Evolutionary conservation across 2,329 filamentous ascomycete species (phyloP).

Genomic region (Fusarium musae): DNA sequence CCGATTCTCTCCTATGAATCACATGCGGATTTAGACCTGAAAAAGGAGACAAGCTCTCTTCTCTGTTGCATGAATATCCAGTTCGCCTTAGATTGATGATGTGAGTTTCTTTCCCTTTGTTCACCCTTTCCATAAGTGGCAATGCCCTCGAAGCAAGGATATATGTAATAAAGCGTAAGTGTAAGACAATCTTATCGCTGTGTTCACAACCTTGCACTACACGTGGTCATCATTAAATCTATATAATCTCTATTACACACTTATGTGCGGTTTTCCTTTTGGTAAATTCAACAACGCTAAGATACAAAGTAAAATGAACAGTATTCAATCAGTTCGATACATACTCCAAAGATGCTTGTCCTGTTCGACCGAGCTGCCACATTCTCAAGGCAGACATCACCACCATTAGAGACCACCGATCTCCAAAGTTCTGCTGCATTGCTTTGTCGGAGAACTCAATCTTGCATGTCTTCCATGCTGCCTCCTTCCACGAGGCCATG

Average conservation of each 20-base stretch:
- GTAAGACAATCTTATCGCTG: not conserved
- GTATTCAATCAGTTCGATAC: constrained; percentile 10
- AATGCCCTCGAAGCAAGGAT: not conserved
- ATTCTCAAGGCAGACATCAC: constrained; percentile 34
- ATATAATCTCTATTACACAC: constrained; percentile 8
- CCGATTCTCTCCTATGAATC: too few species aligned
- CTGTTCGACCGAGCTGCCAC: constrained; percentile 35
- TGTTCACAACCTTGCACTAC: not conserved
- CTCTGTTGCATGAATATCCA: not conserved
- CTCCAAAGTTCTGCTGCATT: constrained; percentile 13
- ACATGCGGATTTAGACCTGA: not conserved
- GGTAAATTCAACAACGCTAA: constrained; percentile 3
- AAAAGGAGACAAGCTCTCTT: not conserved
- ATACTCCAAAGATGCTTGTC: constrained; percentile 35
- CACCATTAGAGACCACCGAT: constrained; percentile 35
- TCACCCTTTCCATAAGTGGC: not conserved
- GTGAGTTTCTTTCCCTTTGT: not conserved
- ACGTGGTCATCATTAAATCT: not conserved
- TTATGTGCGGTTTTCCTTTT: not conserved
- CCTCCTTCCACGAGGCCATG: constrained; percentile 33
- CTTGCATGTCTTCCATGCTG: constrained; percentile 35
- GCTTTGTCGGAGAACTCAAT: constrained; percentile 31
- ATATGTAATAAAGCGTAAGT: not conserved
- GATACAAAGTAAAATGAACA: constrained; percentile 1
- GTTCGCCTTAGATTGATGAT: not conserved